A percentile compares a stretch with the other conserved stretches of the same genome.
Conservation (phyloP, 305 asterid species). For the Euphrasia arctica region DNA sequence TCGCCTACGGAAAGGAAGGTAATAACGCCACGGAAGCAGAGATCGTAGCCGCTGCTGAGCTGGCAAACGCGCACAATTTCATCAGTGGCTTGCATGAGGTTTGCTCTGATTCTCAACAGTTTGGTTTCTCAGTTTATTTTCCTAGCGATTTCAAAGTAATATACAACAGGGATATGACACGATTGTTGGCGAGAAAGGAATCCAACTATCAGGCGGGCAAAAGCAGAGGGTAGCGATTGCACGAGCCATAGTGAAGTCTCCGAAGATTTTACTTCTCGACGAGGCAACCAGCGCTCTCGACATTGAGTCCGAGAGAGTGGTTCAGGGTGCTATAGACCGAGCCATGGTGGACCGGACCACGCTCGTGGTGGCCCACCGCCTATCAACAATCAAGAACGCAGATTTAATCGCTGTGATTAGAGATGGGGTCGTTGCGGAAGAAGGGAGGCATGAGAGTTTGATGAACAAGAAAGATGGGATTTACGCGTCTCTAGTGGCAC, state of each 20-base stretch:
- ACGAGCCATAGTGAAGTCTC: slow-evolving; percentile 55
- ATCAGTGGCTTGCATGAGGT: slow-evolving; percentile 61
- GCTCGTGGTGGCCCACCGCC: slow-evolving; percentile 64
- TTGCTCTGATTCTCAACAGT: background rate
- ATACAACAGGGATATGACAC: slow-evolving; percentile 57
- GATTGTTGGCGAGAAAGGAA: slow-evolving; percentile 60
- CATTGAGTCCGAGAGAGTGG: slow-evolving; percentile 61
- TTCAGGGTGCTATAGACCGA: slow-evolving; percentile 55
- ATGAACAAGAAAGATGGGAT: slow-evolving; percentile 37
- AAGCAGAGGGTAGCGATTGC: slow-evolving; percentile 77
- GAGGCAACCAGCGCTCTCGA: slow-evolving; percentile 86
- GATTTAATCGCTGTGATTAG: slow-evolving; percentile 52
- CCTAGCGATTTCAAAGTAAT: background rate
- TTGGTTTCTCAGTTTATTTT: too few species aligned
- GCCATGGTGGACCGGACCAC: slow-evolving; percentile 52
- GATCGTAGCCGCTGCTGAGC: slow-evolving; percentile 49
- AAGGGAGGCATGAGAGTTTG: slow-evolving; percentile 53
- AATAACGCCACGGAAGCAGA: slow-evolving; percentile 59
- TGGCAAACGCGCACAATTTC: slow-evolving; percentile 62
- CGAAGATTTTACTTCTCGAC: slow-evolving; percentile 56
- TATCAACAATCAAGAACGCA: slow-evolving; percentile 60
- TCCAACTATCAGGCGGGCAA: slow-evolving; percentile 71
- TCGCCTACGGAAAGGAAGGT: slow-evolving; percentile 60
- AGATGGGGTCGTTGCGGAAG: slow-evolving; percentile 53
- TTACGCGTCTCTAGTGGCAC: slow-evolving; percentile 48